Percentiles rank a stretch among this genome's conserved stretches.
Conservation (phyloP, 1,284 basidiomycete species). For the Bondarzewia mesenterica region DNA sequence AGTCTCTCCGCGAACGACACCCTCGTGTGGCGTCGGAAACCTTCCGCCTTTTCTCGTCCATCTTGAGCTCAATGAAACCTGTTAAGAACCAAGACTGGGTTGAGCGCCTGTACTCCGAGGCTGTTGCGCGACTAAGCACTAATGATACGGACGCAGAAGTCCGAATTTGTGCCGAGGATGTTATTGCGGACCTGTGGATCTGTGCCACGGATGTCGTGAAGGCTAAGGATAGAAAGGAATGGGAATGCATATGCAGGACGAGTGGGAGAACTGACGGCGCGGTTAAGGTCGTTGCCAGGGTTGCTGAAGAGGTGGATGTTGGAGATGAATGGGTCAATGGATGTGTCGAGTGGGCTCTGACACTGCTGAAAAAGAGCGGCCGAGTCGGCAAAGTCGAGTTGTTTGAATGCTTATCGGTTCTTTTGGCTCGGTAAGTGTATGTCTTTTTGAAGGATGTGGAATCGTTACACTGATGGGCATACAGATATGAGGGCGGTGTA, state of each 20-base stretch:
- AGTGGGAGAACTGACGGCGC: conserved; percentile 68
- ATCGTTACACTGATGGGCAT: neutral
- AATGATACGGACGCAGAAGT: conserved; percentile 91
- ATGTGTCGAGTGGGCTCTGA: conserved; percentile 72
- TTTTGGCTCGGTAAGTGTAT: conserved; percentile 52
- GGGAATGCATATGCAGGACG: conserved; percentile 75
- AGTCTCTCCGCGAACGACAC: conserved; percentile 64
- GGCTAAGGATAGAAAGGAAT: conserved; percentile 59
- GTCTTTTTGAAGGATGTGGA: neutral
- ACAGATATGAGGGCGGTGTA: conserved; percentile 57
- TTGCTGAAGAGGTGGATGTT: conserved; percentile 60
- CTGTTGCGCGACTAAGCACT: conserved; percentile 62
- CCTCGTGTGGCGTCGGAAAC: conserved; percentile 76
- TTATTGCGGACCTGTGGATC: conserved; percentile 81
- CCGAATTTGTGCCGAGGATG: conserved; percentile 74
- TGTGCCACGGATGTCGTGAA: conserved; percentile 70
- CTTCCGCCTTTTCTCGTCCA: conserved; percentile 71
- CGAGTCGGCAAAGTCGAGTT: conserved; percentile 73
- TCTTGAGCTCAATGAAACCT: conserved; percentile 58
- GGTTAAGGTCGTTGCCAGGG: conserved; percentile 65
- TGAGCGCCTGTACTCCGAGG: conserved; percentile 68
- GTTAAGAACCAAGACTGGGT: conserved; percentile 54
- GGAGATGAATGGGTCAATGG: conserved; percentile 75
- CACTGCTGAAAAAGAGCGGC: conserved; percentile 74
- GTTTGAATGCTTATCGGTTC: conserved; percentile 71